Base-by-base conservation (phyloP, 768 basidiomycete species). In the Boletus fagicola region DNA sequence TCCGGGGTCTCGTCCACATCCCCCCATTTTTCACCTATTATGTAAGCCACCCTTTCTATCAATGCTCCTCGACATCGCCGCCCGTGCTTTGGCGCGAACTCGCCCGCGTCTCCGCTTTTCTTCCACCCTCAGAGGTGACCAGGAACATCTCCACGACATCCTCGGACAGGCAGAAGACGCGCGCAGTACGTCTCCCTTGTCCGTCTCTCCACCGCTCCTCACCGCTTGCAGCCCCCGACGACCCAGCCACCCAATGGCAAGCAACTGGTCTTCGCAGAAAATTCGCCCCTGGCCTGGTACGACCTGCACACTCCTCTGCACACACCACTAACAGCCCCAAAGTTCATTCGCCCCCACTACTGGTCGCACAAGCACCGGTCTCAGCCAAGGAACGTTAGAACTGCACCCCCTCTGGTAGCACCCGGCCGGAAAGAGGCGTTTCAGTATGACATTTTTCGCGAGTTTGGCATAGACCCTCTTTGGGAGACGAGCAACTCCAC, bases 381-480 rank as follows among this genome's bases (percentile, higher is more conserved):
- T 51, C 70, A 67, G 40, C 62, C 58, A 31, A 64, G 61, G 28
- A 57, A 49, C 3, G 49, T 53, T 12, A 62, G 60, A 30, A 54
- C 50, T 2, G 74, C 72, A 42, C 72, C 74, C 28, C 66, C 80
- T 8, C 65, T 75, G 15, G 79, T 88, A 15, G 88, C 83, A 40
- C 90, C 87, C 33, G 72, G 77, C 22, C 77, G 79, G 10, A 67
- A 75, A 33, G 73, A 82, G 49, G 83, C 92, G 5, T 79, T 79
- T 30, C 65, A 75, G 28, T 69, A 72, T 9, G 94, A 97, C 70
- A 70, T 83, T 26, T 90, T 96, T 73, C 74, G 85, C 71, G 83
- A 88, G 62, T 78, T 88, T 31, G 75, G 77, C 56, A 77, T 94
- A 60, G 85, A 93, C 71, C 94, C 94, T 0, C 73, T 93, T 18